Base-by-base conservation (phyloP, 202 grass and related monocot genomes). In the Dendrocalamus latiflorus region DNA sequence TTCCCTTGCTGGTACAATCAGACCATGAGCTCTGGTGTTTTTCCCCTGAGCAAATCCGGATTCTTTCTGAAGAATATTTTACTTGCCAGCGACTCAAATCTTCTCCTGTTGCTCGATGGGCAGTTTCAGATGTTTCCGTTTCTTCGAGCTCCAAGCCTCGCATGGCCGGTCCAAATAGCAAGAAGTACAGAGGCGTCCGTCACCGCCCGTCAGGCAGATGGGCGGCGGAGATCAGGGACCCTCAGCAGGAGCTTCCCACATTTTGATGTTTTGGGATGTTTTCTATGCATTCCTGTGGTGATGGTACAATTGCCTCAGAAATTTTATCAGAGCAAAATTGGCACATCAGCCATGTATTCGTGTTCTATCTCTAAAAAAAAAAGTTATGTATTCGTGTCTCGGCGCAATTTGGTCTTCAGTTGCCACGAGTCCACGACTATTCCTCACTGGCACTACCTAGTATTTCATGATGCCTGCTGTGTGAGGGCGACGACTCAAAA, bases 131-230 rank as follows among this genome's bases (percentile, higher is more conserved):
- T 11, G 24, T 7, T 14, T 15, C 37, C 44, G 62, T 61, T 4
- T 26, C 39, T 13, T 30, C n/a, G 42, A n/a, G 28, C 9, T 67
- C 70, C 28, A 68, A 15, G 45, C 79, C 18, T 8, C 73, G 72
- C 36, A 47, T 37, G 8, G 63, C 21, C 24, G 36, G 44, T 16
- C 37, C 72, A 25, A 34, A 18, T 2, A 20, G 30, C 60, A 70
- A 26, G 37, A 81, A 72, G 78, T 86, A 82, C 83, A 85, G 72
- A 68, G 83, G 83, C 55, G 83, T 89, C 30, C 83, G 83, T 11
- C n/a, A 10, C 28, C 87, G 87, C 20, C 5, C 28, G 48, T 57
- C 65, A 12, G 65, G 82, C 3, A 81, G 28, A 26, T 71, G 45
- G 53, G 64, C 77, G 36, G 82, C 82, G 16, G 77, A 81, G 81